phyloP scores from a whole-genome alignment of 1,284 basidiomycete genomes.

The Marasmius fiardii region DNA sequence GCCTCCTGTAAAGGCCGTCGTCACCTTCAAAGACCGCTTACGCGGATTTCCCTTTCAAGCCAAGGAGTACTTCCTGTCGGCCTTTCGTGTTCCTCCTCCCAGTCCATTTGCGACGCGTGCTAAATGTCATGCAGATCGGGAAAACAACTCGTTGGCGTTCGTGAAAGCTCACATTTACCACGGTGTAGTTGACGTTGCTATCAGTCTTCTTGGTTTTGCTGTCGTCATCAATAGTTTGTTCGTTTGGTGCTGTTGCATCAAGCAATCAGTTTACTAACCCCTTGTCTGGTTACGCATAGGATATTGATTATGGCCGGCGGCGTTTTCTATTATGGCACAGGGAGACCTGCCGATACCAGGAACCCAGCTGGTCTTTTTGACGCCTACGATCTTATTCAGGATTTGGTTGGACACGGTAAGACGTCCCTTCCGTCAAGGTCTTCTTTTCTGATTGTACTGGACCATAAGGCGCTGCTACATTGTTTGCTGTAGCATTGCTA shows the following conservation, averaged over 20 bases:
- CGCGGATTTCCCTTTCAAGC: no score
- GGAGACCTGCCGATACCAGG: slow-evolving; percentile 23
- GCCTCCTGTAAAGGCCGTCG: no score
- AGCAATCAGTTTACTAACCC: slow-evolving; percentile 8
- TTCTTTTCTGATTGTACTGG: no score
- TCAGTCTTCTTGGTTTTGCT: slow-evolving; percentile 76
- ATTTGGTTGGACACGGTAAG: slow-evolving; percentile 9
- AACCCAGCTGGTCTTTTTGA: slow-evolving; percentile 78
- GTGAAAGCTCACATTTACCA: slow-evolving; percentile 78
- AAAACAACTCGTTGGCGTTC: slow-evolving; percentile 69
- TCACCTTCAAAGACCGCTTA: no score
- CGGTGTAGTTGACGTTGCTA: slow-evolving; percentile 64
- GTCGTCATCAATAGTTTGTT: slow-evolving; percentile 85
- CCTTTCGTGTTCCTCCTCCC: slow-evolving; percentile 19
- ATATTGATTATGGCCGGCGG: slow-evolving; percentile 68
- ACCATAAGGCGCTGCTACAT: slow-evolving; percentile 67
- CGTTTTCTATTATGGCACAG: slow-evolving; percentile 68
- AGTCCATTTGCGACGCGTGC: slow-evolving; percentile 20
- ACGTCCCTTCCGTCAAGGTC: slow-evolving; percentile 39
- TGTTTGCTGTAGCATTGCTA: slow-evolving; percentile 86
- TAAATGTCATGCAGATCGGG: slow-evolving; percentile 46
- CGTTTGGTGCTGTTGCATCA: slow-evolving; percentile 18
- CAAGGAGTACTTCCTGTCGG: no score
- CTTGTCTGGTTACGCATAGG: slow-evolving; percentile 29
- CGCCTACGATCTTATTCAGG: slow-evolving; percentile 71